Percentiles rank a stretch among this genome's conserved stretches.
Conservation (phyloP, 176 grass and related monocot genomes). For the Oryza glumipatula region DNA sequence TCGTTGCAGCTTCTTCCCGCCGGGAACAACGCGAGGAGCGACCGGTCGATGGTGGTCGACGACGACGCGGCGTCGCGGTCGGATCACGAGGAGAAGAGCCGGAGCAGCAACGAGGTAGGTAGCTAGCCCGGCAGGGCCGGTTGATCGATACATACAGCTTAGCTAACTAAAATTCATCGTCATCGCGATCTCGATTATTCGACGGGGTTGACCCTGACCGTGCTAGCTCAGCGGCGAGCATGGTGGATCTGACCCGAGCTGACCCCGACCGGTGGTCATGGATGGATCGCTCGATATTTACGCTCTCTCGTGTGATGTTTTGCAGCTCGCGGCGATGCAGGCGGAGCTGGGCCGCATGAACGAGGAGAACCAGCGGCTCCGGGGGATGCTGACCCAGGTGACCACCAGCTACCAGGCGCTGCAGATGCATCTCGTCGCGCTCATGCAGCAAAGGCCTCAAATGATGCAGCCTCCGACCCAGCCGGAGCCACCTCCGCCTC, state of each 20-base stretch:
- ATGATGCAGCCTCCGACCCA: slow-evolving; percentile 22
- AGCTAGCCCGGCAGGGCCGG: background rate
- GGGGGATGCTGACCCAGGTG: slow-evolving; percentile 73
- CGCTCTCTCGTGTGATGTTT: background rate
- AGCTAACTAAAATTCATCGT: background rate
- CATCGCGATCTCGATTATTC: slow-evolving; percentile 12
- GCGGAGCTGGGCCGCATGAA: slow-evolving; percentile 76
- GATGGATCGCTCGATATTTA: background rate
- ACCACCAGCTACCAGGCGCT: slow-evolving; percentile 79
- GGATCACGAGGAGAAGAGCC: slow-evolving; percentile 27
- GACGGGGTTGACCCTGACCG: background rate
- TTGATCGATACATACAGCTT: background rate
- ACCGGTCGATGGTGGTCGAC: slow-evolving; percentile 68
- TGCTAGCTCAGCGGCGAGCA: background rate
- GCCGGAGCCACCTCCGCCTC: slow-evolving; percentile 15
- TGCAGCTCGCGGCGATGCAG: slow-evolving; percentile 65
- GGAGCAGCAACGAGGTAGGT: slow-evolving; percentile 54
- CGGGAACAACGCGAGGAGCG: slow-evolving; percentile 53
- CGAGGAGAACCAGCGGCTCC: slow-evolving; percentile 89
- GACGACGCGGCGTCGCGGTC: slow-evolving; percentile 35
- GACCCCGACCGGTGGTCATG: background rate
- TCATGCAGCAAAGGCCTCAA: slow-evolving; percentile 64
- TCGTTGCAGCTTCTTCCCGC: slow-evolving; percentile 54
- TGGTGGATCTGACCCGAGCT: slow-evolving; percentile 19
- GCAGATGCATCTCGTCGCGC: slow-evolving; percentile 69